phyloP scores from a whole-genome alignment of 495 filamentous ascomycete genomes.

The Penicillium lagena region DNA sequence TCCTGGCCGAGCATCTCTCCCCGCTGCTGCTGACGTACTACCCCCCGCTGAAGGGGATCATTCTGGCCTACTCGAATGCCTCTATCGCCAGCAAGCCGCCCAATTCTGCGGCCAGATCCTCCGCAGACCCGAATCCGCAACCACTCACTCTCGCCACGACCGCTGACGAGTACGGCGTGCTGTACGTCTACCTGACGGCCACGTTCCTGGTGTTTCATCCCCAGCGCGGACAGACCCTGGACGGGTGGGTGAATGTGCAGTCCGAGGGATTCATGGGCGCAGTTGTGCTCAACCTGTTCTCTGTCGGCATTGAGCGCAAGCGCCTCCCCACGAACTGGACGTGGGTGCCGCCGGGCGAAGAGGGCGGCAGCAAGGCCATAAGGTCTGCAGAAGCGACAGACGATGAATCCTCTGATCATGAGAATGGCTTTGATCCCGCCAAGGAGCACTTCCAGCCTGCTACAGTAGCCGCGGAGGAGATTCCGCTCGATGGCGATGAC shows the following conservation, averaged over 20 bases:
- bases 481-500: conserved; percentile 17
- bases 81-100: conserved; percentile 37
- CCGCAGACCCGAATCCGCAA: conserved; percentile 27
- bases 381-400: conserved; percentile 18
- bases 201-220: conserved; percentile 68
- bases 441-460: conserved; percentile 39
- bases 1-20: conserved; percentile 69
- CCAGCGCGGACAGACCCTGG: conserved; percentile 47
- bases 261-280: conserved; percentile 67
- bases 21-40: conserved; percentile 72
- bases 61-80: conserved; percentile 64
- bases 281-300: conserved; percentile 69
- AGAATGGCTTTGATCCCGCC: conserved; percentile 26
- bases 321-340: conserved; percentile 62
- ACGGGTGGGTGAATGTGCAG: conserved; percentile 65
- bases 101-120: conserved; percentile 13
- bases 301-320: conserved; percentile 60
- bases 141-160: conserved; percentile 45
- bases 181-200: conserved; percentile 65
- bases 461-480: conserved; percentile 24
- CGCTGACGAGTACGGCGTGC: conserved; percentile 61
- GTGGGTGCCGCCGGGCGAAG: conserved; percentile 46
- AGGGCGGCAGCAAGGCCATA: conserved; percentile 12
- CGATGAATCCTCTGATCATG: conserved; percentile 19
- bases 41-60: conserved; percentile 60